These are phyloP conservation scores for Saccharomyces eubayanus DNA, from an alignment of 805 yeast species.

Conservation along the genomic window DNA sequence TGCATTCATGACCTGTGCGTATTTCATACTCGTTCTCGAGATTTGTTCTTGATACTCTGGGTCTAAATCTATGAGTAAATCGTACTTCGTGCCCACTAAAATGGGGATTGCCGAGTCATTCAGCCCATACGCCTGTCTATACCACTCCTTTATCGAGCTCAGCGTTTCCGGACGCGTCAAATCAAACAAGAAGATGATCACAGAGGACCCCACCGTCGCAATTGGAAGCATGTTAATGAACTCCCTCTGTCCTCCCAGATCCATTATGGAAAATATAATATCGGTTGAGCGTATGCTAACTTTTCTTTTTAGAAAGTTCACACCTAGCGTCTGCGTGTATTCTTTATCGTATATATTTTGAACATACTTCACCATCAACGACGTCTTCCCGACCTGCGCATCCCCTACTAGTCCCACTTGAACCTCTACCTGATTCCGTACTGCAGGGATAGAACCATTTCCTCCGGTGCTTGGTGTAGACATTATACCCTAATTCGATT, in stretches of 20 bases:
- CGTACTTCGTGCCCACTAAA: slow-evolving; percentile 87
- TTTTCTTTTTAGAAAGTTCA: slow-evolving; percentile 85
- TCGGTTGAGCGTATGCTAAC: slow-evolving; percentile 76
- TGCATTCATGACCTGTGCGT: slow-evolving; percentile 82
- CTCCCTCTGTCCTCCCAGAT: slow-evolving; percentile 89
- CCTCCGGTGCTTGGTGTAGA: not conserved
- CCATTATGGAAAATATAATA: slow-evolving; percentile 88
- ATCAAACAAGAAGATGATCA: slow-evolving; percentile 82
- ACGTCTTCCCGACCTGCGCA: slow-evolving; percentile 91
- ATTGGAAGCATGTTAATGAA: slow-evolving; percentile 90
- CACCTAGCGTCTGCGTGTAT: slow-evolving; percentile 89
- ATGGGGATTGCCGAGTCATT: slow-evolving; percentile 87
- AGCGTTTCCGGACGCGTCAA: slow-evolving; percentile 75
- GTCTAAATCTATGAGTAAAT: slow-evolving; percentile 67
- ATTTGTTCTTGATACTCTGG: slow-evolving; percentile 73
- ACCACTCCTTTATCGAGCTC: slow-evolving; percentile 86
- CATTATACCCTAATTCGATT: not conserved
- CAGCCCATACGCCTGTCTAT: slow-evolving; percentile 78
- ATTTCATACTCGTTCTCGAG: slow-evolving; percentile 69
- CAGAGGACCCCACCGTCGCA: slow-evolving; percentile 86
- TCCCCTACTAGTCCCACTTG: slow-evolving; percentile 92
- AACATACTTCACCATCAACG: slow-evolving; percentile 93
- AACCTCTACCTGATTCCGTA: slow-evolving; percentile 28
- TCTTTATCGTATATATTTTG: slow-evolving; percentile 86
- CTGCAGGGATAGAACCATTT: slow-evolving; percentile 7